A percentile compares a stretch with the other conserved stretches of the same genome.
Evolutionary conservation across 176 grass and related monocot species (phyloP).

Genomic region (Oryza meyeriana): DNA sequence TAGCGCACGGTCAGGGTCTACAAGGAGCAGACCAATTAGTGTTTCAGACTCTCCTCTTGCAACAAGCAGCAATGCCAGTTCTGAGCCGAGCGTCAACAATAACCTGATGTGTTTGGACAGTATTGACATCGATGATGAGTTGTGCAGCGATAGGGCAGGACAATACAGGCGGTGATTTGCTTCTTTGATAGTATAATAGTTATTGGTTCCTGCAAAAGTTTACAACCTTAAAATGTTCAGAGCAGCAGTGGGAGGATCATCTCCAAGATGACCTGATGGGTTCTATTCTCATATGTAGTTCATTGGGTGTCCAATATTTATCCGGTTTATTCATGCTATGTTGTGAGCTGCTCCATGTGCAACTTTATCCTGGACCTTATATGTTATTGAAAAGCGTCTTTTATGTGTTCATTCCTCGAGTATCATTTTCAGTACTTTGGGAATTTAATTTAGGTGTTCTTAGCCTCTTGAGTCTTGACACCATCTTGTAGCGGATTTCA

Average conservation of each 20-base stretch:
- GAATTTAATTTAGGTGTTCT: neutral
- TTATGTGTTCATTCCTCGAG: conserved; percentile 10
- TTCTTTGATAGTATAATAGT: conserved; percentile 30
- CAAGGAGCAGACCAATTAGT: conserved; percentile 62
- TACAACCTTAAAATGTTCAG: conserved; percentile 27
- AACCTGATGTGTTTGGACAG: conserved; percentile 73
- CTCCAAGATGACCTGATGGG: conserved; percentile 21
- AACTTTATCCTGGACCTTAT: conserved; percentile 18
- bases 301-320: conserved; percentile 31
- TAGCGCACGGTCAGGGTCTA: conserved; percentile 69
- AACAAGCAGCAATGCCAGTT: conserved; percentile 95
- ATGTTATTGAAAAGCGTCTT: conserved; percentile 29
- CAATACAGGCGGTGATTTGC: conserved; percentile 34
- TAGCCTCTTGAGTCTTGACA: neutral
- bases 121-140: conserved; percentile 74
- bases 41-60: conserved; percentile 80
- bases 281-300: conserved; percentile 34
- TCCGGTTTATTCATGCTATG: conserved; percentile 37
- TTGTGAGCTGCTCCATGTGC: conserved; percentile 22
- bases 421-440: neutral
- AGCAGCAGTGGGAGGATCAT: conserved; percentile 14
- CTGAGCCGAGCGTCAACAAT: conserved; percentile 83
- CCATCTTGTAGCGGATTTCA: neutral
- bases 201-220: conserved; percentile 26
- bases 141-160: conserved; percentile 51